A percentile compares a stretch with the other conserved stretches of the same genome.
Conservation (phyloP, 805 yeast species). For the Pichia paraexigua region DNA sequence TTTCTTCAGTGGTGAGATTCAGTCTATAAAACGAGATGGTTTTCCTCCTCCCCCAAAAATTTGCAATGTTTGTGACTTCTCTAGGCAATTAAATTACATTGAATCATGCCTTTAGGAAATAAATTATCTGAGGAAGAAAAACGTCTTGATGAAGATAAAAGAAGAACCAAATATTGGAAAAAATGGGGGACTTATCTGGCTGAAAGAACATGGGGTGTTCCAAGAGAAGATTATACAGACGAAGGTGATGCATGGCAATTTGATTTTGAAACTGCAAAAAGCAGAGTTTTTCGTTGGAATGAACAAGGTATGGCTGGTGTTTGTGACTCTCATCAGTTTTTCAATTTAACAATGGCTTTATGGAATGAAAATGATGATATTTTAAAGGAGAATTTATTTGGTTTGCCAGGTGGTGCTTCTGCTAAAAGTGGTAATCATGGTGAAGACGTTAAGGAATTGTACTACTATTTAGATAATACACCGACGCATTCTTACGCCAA, state of each 20-base stretch:
- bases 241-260: slow-evolving; percentile 91
- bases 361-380: slow-evolving; percentile 89
- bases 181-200: slow-evolving; percentile 89
- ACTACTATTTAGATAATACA: slow-evolving; percentile 81
- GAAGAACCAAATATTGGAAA: slow-evolving; percentile 54
- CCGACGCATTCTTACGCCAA: slow-evolving; percentile 93
- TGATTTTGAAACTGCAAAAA: slow-evolving; percentile 75
- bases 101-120: slow-evolving; percentile 17
- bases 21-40: neutral
- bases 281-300: slow-evolving; percentile 88
- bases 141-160: slow-evolving; percentile 34
- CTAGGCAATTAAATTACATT: neutral
- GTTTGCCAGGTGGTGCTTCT: slow-evolving; percentile 76
- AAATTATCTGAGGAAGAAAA: slow-evolving; percentile 28
- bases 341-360: slow-evolving; percentile 72
- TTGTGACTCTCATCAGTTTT: slow-evolving; percentile 70
- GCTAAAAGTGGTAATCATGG: slow-evolving; percentile 73
- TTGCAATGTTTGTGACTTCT: neutral
- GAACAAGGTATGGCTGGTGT: slow-evolving; percentile 93
- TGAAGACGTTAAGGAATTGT: slow-evolving; percentile 84
- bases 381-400: slow-evolving; percentile 79
- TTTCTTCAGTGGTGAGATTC: neutral
- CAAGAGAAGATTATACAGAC: slow-evolving; percentile 78
- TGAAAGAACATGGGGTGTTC: slow-evolving; percentile 84
- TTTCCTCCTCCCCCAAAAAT: neutral